phyloP scores from a whole-genome alignment of 768 basidiomycete species.

The Boletus sp. region DNA sequence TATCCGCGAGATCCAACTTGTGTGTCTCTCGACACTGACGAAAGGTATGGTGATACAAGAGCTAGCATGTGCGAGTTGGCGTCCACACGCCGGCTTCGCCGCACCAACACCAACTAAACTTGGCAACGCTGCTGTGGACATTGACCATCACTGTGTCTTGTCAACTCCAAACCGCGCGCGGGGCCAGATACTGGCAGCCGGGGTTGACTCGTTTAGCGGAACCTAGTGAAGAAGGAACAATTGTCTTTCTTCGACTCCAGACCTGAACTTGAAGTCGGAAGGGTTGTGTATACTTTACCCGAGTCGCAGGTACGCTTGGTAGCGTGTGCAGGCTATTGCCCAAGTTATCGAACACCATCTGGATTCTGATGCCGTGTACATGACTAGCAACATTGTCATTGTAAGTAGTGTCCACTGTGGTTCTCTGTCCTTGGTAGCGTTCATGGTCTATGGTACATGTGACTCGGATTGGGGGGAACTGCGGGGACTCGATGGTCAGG shows the following conservation, averaged over 20 bases:
- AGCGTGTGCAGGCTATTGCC: not conserved
- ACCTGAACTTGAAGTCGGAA: not conserved
- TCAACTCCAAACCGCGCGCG: too few relatives aligned
- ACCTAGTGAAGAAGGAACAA: too few relatives aligned
- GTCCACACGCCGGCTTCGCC: too few relatives aligned
- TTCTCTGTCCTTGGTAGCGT: not conserved
- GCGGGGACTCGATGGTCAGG: conserved; percentile 2
- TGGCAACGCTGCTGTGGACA: too few relatives aligned
- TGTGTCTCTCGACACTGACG: not conserved
- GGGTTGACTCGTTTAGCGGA: too few relatives aligned
- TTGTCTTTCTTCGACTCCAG: too few relatives aligned
- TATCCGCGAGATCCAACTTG: not conserved
- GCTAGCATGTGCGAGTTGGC: too few relatives aligned
- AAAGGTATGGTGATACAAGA: not conserved
- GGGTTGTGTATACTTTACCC: not conserved
- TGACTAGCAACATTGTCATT: not conserved
- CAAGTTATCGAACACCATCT: conserved; percentile 1
- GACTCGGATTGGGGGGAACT: not conserved
- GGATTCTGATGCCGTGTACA: not conserved
- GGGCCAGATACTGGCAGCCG: too few relatives aligned
- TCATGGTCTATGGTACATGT: not conserved
- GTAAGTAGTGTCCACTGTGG: not conserved
- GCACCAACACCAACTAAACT: too few relatives aligned
- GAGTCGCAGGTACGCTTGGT: not conserved
- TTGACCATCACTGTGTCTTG: too few relatives aligned